Evolutionary conservation across 495 filamentous ascomycete genomes (phyloP), one percentile per base, ranked within the genome.

Genomic region (Glarea lozoyensis): DNA sequence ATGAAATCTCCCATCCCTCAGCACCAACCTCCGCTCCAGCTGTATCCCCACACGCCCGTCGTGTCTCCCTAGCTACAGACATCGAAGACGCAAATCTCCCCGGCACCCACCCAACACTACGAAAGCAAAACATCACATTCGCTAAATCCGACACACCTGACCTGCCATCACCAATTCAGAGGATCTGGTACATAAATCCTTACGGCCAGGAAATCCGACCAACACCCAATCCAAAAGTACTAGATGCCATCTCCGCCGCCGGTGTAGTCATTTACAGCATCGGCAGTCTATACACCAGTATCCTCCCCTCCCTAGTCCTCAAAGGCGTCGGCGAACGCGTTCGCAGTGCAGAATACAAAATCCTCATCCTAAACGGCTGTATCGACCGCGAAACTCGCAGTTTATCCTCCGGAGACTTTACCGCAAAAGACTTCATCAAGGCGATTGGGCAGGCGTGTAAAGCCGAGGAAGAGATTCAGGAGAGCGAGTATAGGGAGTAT

Each of bases 181-280:
- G 90, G 5, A 73, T 97, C 49, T 96, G 86, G 87, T 97, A 96
- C 65, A 96, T 97, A 63, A 96, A 94, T 60, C 88, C 88, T 1
- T 97, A 95, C 64, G 90, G 90, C 19, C 74, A 76, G 53, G 88
- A 95, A 61, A 95, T 97, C 57, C 73, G 79, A 18, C 84, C 85
- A 0, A 63, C 75, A 0, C 81, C 86, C 1, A 96, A 94, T 55
- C 81, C 86, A 0, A 79, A 84, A 18, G 87, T 90, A 0, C 49
- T 94, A 2, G 68, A 73, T 7, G 76, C 82, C 19, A 56, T 96
- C 0, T 57, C 66, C 11, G 58, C 60, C 22, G 73, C 84, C 0
- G 68, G 76, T 23, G 76, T 77, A 10, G 70, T 96, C 13, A 74
- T 96, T 43, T 96, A 94, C 64, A 87, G 83, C 55, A 94, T 97